These are phyloP conservation scores for Trichosanthes truncata DNA, from an alignment of 306 rosid genomes.

Conservation along the genomic window DNA sequence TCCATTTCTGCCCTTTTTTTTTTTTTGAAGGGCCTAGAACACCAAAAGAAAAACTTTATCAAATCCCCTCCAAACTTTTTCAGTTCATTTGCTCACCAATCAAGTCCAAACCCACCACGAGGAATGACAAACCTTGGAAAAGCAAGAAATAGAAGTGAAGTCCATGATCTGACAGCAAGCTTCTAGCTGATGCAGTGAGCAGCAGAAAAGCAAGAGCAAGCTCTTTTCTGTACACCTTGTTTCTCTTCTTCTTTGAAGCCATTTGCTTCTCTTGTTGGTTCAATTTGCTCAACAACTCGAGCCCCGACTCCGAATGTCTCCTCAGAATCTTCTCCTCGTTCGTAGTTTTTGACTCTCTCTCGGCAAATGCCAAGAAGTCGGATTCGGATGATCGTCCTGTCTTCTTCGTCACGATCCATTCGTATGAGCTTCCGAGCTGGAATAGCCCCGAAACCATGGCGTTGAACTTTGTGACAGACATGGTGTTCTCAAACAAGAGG, in stretches of 20 bases:
- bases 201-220: constrained; percentile 86
- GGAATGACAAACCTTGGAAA: constrained; percentile 91
- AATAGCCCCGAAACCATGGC: constrained; percentile 96
- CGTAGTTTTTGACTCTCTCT: constrained; percentile 62
- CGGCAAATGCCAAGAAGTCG: constrained; percentile 66
- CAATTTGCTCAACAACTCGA: constrained; percentile 56
- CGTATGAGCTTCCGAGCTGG: constrained; percentile 93
- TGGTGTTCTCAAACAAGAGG: constrained; percentile 94
- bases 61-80: constrained; percentile 18
- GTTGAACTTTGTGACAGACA: constrained; percentile 98
- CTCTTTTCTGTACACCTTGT: constrained; percentile 75
- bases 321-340: constrained; percentile 68
- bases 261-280: constrained; percentile 26
- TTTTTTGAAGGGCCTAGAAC: background rate
- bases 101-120: constrained; percentile 79
- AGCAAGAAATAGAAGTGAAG: constrained; percentile 94
- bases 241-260: constrained; percentile 50
- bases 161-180: constrained; percentile 85
- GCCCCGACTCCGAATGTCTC: constrained; percentile 78
- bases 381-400: constrained; percentile 93
- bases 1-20: background rate
- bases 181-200: constrained; percentile 89
- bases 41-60: background rate
- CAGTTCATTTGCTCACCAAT: constrained; percentile 89
- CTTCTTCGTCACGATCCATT: constrained; percentile 98